Evolutionary conservation across 2,329 filamentous ascomycete species (phyloP).

Genomic region (Colletotrichum liaoningense): DNA sequence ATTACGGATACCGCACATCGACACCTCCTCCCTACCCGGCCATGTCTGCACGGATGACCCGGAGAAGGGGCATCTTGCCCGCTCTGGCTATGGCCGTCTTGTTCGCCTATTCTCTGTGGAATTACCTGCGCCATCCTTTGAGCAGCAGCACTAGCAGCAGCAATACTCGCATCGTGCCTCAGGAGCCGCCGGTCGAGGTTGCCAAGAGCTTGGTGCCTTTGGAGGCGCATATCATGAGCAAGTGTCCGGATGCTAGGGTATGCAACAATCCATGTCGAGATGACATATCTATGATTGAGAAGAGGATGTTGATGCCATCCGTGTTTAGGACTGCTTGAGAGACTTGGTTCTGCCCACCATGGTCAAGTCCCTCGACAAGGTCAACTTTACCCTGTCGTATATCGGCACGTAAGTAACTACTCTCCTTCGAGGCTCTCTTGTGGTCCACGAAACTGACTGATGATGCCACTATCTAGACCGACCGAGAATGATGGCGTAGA

Average conservation of each 20-base stretch:
- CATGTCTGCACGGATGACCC: constrained; percentile 15
- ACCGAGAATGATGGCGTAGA: constrained; percentile 84
- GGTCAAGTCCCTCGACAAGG: constrained; percentile 83
- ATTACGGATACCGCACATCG: background rate
- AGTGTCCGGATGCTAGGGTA: constrained; percentile 89
- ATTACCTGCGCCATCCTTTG: background rate
- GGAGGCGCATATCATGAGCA: constrained; percentile 96
- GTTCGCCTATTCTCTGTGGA: constrained; percentile 30
- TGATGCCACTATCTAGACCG: constrained; percentile 55
- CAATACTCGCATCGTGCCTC: background rate
- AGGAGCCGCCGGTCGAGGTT: constrained; percentile 5
- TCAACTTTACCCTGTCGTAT: constrained; percentile 91
- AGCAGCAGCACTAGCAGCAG: background rate
- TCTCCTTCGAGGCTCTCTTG: background rate
- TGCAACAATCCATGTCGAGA: constrained; percentile 16
- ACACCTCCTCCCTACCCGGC: background rate
- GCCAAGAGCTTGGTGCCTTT: constrained; percentile 71
- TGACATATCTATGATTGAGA: background rate
- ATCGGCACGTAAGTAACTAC: constrained; percentile 76
- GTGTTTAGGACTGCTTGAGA: constrained; percentile 77
- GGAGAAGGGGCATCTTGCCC: constrained; percentile 18
- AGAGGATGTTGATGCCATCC: background rate
- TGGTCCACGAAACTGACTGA: constrained; percentile 10
- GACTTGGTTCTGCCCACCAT: constrained; percentile 87
- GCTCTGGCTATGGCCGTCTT: constrained; percentile 5